Evolutionary conservation across 352 stramenopile species (phyloP), one percentile per base, ranked within the genome.

Genomic region (Globisporangium nodosum): DNA sequence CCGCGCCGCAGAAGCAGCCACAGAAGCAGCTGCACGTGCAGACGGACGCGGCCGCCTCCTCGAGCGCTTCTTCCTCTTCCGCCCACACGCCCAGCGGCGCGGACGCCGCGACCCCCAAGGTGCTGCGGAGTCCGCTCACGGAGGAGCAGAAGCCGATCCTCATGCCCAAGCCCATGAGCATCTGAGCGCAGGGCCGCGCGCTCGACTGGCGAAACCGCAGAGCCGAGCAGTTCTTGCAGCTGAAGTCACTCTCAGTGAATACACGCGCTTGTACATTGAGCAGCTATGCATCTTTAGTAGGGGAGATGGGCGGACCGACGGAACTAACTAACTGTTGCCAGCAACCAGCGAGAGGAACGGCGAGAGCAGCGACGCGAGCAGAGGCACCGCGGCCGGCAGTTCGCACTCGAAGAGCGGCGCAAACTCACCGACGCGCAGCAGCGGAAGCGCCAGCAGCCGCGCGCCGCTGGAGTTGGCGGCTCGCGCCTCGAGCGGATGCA

Each of bases 91-190:
- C 16, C 18, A 21, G 42, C 42, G 21, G 6, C n/a, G 18, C 5
- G 13, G 42, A 18, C 20, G 35, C 39, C 7, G 66, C 64, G 43
- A 64, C 68, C 46, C 49, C n/a, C 39, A 60, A 52, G 56, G 42
- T 61, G 18, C 56, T 76, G 37, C 76, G 76, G 52, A 87, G 77
- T 56, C 77, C 77, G 30, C 67, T 77, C 56, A 60, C 61, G 21
- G 74, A 68, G 45, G 77, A 81, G 53, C 77, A 87, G 64, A 87
- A 87, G 61, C 70, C 77, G 31, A 73, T 88, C 46, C 49, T 64
- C 13, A 88, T 86, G 78, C 78, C 78, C 57, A 88, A 88, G 64
- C 75, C 75, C 48, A 84, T 87, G 73, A 69, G 58, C 53, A 82
- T 85, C 65, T 85, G 4, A 49, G 18, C 3, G 48, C 21, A 2